Percentiles rank a stretch among this genome's conserved stretches.
These are phyloP conservation scores for Thuja plicata DNA, from an alignment of 83 land plant genomes.

Conservation along the genomic window DNA sequence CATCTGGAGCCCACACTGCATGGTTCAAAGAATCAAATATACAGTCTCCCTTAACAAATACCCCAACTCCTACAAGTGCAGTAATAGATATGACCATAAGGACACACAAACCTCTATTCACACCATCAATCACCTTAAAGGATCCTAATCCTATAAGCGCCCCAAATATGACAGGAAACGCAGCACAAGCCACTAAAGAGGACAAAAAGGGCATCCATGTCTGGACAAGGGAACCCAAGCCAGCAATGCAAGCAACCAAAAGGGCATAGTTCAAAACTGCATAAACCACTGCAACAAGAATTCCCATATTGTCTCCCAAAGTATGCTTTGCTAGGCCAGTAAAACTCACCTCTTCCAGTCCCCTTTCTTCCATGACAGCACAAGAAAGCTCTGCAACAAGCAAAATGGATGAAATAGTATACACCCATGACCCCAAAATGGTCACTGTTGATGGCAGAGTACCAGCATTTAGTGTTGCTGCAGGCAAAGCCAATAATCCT, in stretches of 20 bases:
- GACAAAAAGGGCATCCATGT: conserved; percentile 37
- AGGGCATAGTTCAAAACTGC: too few species aligned
- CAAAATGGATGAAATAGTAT: conserved; percentile 61
- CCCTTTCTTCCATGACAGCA: too few species aligned
- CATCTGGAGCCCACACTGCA: conserved; percentile 39
- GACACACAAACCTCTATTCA: conserved; percentile 24
- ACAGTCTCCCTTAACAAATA: conserved; percentile 33
- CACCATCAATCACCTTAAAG: too few species aligned
- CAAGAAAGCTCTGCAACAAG: conserved; percentile 19
- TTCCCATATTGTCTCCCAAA: conserved; percentile 41
- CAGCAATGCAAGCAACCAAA: too few species aligned
- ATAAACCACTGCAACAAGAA: conserved; percentile 46
- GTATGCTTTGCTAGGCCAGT: conserved; percentile 57
- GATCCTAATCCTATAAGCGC: conserved; percentile 29
- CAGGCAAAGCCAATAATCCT: conserved; percentile 48
- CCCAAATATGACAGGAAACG: conserved; percentile 34
- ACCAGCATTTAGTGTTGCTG: conserved; percentile 64
- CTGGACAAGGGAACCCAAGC: conserved; percentile 31
- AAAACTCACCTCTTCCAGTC: conserved; percentile 42
- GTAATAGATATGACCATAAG: conserved; percentile 60
- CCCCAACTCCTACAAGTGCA: conserved; percentile 43
- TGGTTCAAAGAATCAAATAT: conserved; percentile 28
- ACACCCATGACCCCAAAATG: conserved; percentile 67
- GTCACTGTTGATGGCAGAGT: conserved; percentile 50
- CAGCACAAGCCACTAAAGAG: conserved; percentile 29